A percentile compares a stretch with the other conserved stretches of the same genome.
These are phyloP conservation scores for Fusarium devonianum DNA, from an alignment of 2,329 filamentous ascomycete genomes.

Conservation along the genomic window DNA sequence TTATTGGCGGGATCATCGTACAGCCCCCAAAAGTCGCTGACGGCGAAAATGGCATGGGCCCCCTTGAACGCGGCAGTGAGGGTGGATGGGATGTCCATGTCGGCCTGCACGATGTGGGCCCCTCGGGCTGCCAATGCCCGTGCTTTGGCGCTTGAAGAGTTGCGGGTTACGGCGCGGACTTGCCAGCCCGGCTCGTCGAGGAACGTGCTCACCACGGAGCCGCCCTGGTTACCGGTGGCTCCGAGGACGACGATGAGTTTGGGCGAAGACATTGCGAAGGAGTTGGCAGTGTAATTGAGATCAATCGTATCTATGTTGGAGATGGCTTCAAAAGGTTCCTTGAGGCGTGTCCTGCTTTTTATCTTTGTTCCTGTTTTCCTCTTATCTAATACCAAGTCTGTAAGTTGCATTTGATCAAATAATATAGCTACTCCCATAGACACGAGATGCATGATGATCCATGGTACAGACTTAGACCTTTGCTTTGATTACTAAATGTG, in stretches of 20 bases:
- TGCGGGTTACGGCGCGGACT: slow-evolving; percentile 25
- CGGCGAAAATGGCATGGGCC: slow-evolving; percentile 36
- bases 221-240: slow-evolving; percentile 32
- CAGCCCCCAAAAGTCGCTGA: slow-evolving; percentile 42
- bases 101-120: slow-evolving; percentile 12
- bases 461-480: no score
- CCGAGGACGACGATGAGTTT: slow-evolving; percentile 29
- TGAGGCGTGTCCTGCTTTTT: no score
- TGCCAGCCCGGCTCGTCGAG: slow-evolving; percentile 17
- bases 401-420: no score
- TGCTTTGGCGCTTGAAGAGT: slow-evolving; percentile 17
- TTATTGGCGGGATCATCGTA: slow-evolving; percentile 17
- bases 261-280: slow-evolving; percentile 8
- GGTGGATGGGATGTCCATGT: slow-evolving; percentile 7
- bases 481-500: no score
- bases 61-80: not conserved
- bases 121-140: slow-evolving; percentile 9
- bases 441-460: no score
- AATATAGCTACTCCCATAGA: no score
- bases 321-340: no score
- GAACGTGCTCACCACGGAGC: slow-evolving; percentile 15
- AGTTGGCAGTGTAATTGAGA: no score
- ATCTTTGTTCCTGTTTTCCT: no score
- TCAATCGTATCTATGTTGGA: no score
- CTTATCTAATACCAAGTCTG: no score